A percentile compares a stretch with the other conserved stretches of the same genome.
Conservation (phyloP, 306 rosid species). For the Canavalia gladiata region DNA sequence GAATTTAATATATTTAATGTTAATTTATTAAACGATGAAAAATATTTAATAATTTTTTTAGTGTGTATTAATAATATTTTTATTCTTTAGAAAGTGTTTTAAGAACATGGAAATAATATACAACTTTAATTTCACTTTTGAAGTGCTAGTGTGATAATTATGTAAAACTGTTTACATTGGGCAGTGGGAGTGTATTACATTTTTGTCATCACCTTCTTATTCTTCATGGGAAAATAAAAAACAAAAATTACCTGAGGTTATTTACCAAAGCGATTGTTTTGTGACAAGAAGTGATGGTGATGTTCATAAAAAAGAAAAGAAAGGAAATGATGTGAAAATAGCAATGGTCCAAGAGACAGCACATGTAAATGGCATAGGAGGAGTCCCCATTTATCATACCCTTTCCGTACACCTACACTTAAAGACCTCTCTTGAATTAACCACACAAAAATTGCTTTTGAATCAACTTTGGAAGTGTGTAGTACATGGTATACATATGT, state of each 20-base stretch:
- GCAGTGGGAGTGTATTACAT: neutral
- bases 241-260: neutral
- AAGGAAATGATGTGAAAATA: slow-evolving; percentile 45
- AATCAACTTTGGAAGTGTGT: slow-evolving; percentile 43
- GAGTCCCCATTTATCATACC: slow-evolving; percentile 14
- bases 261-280: neutral
- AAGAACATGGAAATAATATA: neutral
- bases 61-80: too few relatives aligned
- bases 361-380: slow-evolving; percentile 26
- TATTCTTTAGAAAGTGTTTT: too few relatives aligned
- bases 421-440: slow-evolving; percentile 44
- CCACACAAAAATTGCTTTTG: slow-evolving; percentile 30
- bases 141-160: neutral
- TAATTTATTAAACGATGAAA: too few relatives aligned
- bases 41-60: too few relatives aligned
- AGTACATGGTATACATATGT: slow-evolving; percentile 25
- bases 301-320: neutral
- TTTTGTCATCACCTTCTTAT: neutral
- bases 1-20: too few relatives aligned
- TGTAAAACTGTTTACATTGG: neutral
- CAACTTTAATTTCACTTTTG: slow-evolving; percentile 26
- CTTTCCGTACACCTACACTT: slow-evolving; percentile 42
- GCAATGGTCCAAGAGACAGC: slow-evolving; percentile 49
- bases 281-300: slow-evolving; percentile 45
- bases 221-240: neutral